Conservation (phyloP, 176 grass and related monocot genomes). For the Thinopyrum elongatum region DNA sequence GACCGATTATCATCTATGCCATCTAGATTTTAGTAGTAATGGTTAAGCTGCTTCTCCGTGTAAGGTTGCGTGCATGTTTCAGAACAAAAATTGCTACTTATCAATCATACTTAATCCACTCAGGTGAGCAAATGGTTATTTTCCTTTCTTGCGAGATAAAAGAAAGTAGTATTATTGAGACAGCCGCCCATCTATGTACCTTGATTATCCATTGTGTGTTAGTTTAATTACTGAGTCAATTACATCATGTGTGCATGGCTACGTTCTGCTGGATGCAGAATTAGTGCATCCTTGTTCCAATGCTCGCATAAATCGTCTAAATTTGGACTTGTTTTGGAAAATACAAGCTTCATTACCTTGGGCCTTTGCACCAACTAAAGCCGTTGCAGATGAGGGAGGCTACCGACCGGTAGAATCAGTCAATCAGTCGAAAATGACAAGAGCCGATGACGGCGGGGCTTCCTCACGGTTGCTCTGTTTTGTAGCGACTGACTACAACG, state of each 20-base stretch:
- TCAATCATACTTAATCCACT: background rate
- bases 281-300: background rate
- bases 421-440: background rate
- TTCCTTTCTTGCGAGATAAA: background rate
- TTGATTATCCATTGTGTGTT: background rate
- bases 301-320: background rate
- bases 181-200: background rate
- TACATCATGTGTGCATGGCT: background rate
- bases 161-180: background rate
- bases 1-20: background rate
- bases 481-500: slow-evolving; percentile 65
- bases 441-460: background rate
- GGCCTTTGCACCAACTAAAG: background rate
- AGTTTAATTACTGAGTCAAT: background rate
- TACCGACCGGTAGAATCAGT: background rate
- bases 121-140: background rate
- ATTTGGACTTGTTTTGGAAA: background rate
- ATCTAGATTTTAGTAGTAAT: background rate
- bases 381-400: background rate
- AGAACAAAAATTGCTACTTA: background rate
- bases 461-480: slow-evolving; percentile 25
- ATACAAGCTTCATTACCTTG: background rate
- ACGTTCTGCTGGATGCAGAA: background rate
- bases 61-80: background rate
- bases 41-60: background rate